phyloP scores from a whole-genome alignment of 495 filamentous ascomycete genomes.

The Rostrohypoxylon terebratum region DNA sequence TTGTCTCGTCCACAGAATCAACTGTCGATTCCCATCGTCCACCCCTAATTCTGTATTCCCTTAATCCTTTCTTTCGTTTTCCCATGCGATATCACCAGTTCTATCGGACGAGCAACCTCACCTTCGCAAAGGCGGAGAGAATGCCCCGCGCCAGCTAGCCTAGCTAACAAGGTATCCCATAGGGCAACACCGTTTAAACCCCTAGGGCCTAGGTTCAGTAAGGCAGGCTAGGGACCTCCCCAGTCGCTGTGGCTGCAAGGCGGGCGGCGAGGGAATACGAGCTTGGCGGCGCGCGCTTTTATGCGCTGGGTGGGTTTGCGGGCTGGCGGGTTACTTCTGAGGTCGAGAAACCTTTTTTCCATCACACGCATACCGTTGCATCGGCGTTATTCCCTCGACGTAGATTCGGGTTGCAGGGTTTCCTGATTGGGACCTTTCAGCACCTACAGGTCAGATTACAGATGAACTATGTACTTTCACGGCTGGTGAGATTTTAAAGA shows the following conservation, averaged over 20 bases:
- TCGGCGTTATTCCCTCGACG: not conserved
- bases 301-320: not conserved
- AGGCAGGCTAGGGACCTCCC: slow-evolving; percentile 1
- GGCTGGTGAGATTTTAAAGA: not conserved
- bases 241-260: slow-evolving; percentile 29
- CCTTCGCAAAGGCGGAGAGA: not conserved
- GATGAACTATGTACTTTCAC: not conserved
- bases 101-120: not conserved
- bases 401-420: slow-evolving; percentile 1
- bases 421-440: not conserved
- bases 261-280: slow-evolving; percentile 43
- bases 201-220: not conserved
- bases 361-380: slow-evolving; percentile 40
- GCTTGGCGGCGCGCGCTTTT: slow-evolving; percentile 32
- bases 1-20: slow-evolving; percentile 2
- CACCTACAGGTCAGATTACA: not conserved
- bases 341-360: not conserved
- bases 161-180: not conserved
- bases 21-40: not conserved
- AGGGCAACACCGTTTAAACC: not conserved
- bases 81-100: not conserved
- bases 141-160: slow-evolving; percentile 5
- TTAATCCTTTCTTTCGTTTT: not conserved
- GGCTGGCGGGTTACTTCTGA: slow-evolving; percentile 5
- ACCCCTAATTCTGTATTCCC: not conserved